Base-by-base conservation (phyloP, 768 basidiomycete species). In the Mycena polygramma region DNA sequence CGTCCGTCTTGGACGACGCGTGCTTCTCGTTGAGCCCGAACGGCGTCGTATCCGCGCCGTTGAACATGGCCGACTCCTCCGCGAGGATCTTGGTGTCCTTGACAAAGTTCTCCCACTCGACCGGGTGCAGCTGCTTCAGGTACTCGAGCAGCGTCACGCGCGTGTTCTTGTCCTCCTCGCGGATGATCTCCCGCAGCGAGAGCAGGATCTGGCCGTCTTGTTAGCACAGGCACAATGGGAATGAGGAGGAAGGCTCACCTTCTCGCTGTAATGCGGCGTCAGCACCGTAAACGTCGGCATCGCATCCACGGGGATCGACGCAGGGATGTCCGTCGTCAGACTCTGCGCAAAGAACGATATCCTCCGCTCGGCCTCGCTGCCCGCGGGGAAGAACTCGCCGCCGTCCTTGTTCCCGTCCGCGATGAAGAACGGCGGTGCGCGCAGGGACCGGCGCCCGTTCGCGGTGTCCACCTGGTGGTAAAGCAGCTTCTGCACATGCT, bases 71-170 rank as follows among this genome's bases (percentile, higher is more conserved):
- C 7, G 95, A 94, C 78, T 99, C 98, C 79, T 98, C 96, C 0
- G 98, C 97, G 54, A 99, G 88, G 75, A 99, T 99, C 87, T 96
- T 99, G 79, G 98, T 99, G 79, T 99, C 98, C 85, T 95, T 96
- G 76, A 99, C 98, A 71, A 99, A 99, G 81, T 99, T 99, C 83
- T 97, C 95, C 98, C 98, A 99, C 80, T 99, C 98, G 75, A 99
- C 86, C 4, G 97, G 94, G 79, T 99, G 98, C 53, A 99, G 90
- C 80, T 99, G 98, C 83, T 99, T 99, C 75, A 99, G 87, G 84
- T 99, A 99, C 82, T 98, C 98, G 48, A 99, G 86, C 36, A 99
- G 91, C 30, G 98, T 99, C 67, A 99, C 98, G 46, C 97, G 94
- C 35, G 96, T 95, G 80, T 96, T 93, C 81, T 97, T 95, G 81